Evolutionary conservation across 805 yeast species (phyloP), one percentile per base, ranked within the genome.

Genomic region (Starmerella vaccinii): DNA sequence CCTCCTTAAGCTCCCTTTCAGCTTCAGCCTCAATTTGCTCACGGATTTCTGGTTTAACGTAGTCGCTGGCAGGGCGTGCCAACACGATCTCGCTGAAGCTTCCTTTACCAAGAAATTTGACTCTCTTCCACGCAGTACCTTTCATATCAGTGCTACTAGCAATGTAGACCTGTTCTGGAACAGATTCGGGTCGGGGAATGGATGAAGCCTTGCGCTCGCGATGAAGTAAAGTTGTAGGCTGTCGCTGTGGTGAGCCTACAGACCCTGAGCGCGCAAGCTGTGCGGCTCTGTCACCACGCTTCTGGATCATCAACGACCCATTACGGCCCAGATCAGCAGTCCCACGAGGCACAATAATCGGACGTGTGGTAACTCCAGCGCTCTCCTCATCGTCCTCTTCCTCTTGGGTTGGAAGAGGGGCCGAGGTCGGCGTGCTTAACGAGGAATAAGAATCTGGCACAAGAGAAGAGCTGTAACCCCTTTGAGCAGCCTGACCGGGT

Each of bases 11-110:
- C 35, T 55, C 58, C 2, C 5, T n/a, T 6, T 35, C 38, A 2
- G 46, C 45, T 0, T 29, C 26, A 7, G 18, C 49, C n/a, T 29
- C 50, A 12, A 55, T 47, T n/a, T 49, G 33, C 6, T 30, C 42
- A 2, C 21, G 39, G 24, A 37, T 51, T 23, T 56, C 62, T 2
- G 72, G 69, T 46, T 62, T 65, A 12, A 66, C 64, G 26, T 61
- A 60, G 13, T 59, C 57, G 12, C 61, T 60, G 26, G 59, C 61
- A 12, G 63, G 68, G 15, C 56, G 47, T 4, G 71, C 73, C 33
- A 70, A 59, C 7, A 70, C 63, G 21, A 70, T 74, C 38, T 62
- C 59, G 27, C 66, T 59, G 52, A 70, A 70, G n/a, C 72, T 67
- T 5, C 74, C 74, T 23, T 66, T 59, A 4, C 74, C 74, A 3